Evolutionary conservation across 441 rosid genomes (phyloP), one percentile per base, ranked within the genome.

Genomic region (Gossypium laxum): DNA sequence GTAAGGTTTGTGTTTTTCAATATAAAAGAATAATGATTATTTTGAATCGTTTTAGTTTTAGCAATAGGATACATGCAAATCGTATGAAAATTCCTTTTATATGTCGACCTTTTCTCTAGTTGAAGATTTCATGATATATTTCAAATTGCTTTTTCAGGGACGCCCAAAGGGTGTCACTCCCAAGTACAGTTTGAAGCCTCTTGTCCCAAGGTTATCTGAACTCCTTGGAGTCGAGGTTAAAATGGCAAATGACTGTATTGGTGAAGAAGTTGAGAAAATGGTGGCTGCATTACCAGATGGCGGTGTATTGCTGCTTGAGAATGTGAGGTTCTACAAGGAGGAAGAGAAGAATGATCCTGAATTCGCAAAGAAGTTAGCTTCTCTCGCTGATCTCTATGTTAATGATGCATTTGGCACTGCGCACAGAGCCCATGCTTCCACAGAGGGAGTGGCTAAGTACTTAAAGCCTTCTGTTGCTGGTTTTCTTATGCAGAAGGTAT

Each of bases 331-430:
- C 79, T 75, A 93, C 77, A 87, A 82, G 81, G 98, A 91, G 75
- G 98, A 93, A 77, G 96, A 91, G 81, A 93, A 93, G 86, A 93
- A 93, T 63, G 96, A 89, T 14, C 96, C 96, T n/a, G 97, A 88
- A 68, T 93, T 93, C 64, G 89, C 98, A 5, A 89, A 93, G 88
- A 90, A 93, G 87, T 93, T 93, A 45, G 97, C 98, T 70, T 75
- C 92, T 5, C 88, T 91, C 2, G 97, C 93, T 0, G 97, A 91
- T 75, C 72, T 93, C 18, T 93, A 90, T 61, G 98, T 91, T 5
- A 93, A 93, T 58, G 98, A 93, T 79, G 98, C 98, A 0, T 93
- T 93, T 2, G 98, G 97, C 52, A 88, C 90, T 58, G 98, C 98
- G 58, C 98, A 93, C 32, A 84, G 97, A 78, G 96, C 98, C 19